Evolutionary conservation across 805 yeast species (phyloP), one percentile per base, ranked within the genome.

Genomic region (Wickerhamiella shivajii): DNA sequence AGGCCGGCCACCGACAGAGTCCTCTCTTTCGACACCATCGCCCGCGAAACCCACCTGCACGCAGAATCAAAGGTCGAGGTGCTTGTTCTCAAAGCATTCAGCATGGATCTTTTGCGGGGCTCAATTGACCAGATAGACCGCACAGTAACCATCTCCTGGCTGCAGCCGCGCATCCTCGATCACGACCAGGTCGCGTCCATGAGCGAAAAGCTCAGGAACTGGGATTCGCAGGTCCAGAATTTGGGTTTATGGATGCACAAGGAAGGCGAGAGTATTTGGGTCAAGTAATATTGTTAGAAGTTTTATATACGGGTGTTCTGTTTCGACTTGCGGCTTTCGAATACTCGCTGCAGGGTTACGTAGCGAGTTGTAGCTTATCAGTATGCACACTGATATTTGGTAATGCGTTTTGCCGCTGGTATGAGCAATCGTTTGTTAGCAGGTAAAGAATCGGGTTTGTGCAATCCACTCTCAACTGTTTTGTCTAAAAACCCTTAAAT

Each of bases 151-250:
- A 74, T 90, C 30, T 73, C 78, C 18, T 90, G 98, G 98, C 76
- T 87, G 41, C 97, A 90, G 63, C 97, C 98, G 39, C 69, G 97
- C 49, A 80, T 84, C 36, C 76, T 90, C 67, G 81, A 81, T 49
- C 64, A 63, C 42, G 70, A 69, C 27, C 98, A 90, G 63, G 77
- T 87, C 38, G 68, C 64, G 37, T 65, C 66, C 27, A 81, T 90
- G 78, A 72, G 73, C 43, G 64, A 66, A 33, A 77, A 79, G 47
- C 67, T 90, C 50, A 63, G 64, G 18, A 65, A 63, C 33, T 90
- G 99, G 99, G 76, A 78, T 45, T 53, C 56, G 35, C 74, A 74
- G 45, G 96, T 87, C 17, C 64, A 66, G 24, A 63, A 63, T 21
- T 64, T 90, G 44, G 77, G 71, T 31, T 53, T 56, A 19, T 71